phyloP scores from a whole-genome alignment of 345 rosid species.

The Citrus hindsii region DNA sequence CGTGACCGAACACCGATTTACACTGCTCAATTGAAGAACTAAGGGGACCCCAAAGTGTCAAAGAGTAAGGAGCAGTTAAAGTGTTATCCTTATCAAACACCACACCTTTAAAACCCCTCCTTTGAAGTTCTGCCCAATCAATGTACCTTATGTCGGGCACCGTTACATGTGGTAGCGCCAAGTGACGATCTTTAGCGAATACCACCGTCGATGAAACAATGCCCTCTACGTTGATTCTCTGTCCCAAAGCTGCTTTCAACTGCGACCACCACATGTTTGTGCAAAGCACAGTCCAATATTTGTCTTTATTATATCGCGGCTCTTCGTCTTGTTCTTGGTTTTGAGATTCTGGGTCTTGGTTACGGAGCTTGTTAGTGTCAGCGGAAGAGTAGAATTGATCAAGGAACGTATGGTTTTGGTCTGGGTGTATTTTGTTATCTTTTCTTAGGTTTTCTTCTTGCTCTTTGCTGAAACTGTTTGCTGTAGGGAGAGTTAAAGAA shows the following conservation, averaged over 20 bases:
- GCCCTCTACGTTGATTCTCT: constrained; percentile 83
- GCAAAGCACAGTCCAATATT: constrained; percentile 30
- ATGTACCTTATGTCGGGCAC: constrained; percentile 71
- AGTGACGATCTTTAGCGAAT: constrained; percentile 55
- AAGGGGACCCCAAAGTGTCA: constrained; percentile 70
- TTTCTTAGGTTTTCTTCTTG: constrained; percentile 6
- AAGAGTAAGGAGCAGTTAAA: constrained; percentile 81
- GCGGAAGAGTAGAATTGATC: constrained; percentile 38
- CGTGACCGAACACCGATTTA: constrained; percentile 76
- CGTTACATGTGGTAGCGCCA: constrained; percentile 73
- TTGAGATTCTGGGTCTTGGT: constrained; percentile 34
- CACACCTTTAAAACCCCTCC: constrained; percentile 82
- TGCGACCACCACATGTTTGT: constrained; percentile 97
- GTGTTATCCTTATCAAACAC: constrained; percentile 98
- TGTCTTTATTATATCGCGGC: neutral
- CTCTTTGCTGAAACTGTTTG: constrained; percentile 38
- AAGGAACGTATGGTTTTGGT: constrained; percentile 23
- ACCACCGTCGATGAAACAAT: constrained; percentile 61
- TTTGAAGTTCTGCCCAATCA: constrained; percentile 80
- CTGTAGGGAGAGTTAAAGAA: constrained; percentile 31
- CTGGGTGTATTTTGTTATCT: constrained; percentile 16
- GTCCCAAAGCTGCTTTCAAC: constrained; percentile 83
- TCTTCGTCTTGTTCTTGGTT: constrained; percentile 25
- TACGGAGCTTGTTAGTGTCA: constrained; percentile 17
- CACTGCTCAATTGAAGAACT: constrained; percentile 63